These are phyloP conservation scores for Alternaria infectoria DNA, from an alignment of 2,329 filamentous ascomycete species.

Conservation along the genomic window DNA sequence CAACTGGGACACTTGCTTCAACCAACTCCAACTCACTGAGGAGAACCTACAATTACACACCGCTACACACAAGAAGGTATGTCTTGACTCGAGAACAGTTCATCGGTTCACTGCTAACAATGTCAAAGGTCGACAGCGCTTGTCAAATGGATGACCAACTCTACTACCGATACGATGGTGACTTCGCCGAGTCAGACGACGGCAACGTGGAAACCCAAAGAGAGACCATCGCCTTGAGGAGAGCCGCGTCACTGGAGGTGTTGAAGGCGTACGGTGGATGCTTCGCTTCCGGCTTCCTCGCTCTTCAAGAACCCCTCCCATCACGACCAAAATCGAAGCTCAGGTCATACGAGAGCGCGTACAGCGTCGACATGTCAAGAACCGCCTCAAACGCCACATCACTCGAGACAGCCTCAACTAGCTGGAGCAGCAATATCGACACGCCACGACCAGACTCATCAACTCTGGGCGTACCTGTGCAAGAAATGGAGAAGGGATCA, in stretches of 20 bases:
- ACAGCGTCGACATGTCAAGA: slow-evolving; percentile 31
- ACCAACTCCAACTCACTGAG: slow-evolving; percentile 31
- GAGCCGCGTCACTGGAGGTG: slow-evolving; percentile 35
- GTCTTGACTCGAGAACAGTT: background rate
- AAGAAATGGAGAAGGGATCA: slow-evolving; percentile 17
- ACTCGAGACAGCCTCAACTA: slow-evolving; percentile 17
- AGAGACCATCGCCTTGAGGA: slow-evolving; percentile 28
- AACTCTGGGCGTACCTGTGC: slow-evolving; percentile 29
- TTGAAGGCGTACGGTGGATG: slow-evolving; percentile 42
- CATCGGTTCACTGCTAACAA: slow-evolving; percentile 10
- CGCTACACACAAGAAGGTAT: slow-evolving; percentile 31
- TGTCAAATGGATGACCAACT: slow-evolving; percentile 20
- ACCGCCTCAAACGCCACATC: slow-evolving; percentile 34
- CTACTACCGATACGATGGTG: slow-evolving; percentile 26
- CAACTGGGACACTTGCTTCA: slow-evolving; percentile 16
- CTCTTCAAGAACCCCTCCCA: slow-evolving; percentile 30
- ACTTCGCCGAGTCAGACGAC: slow-evolving; percentile 30
- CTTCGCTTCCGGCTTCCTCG: slow-evolving; percentile 40
- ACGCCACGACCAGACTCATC: slow-evolving; percentile 43
- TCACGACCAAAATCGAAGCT: slow-evolving; percentile 27
- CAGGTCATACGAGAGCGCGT: slow-evolving; percentile 26
- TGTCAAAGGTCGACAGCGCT: slow-evolving; percentile 7
- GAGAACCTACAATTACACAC: slow-evolving; percentile 42
- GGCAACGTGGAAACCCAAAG: slow-evolving; percentile 23
- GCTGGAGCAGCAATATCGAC: slow-evolving; percentile 19